phyloP scores from a whole-genome alignment of 1,139 yeast species.

The Torulaspora globosa region DNA sequence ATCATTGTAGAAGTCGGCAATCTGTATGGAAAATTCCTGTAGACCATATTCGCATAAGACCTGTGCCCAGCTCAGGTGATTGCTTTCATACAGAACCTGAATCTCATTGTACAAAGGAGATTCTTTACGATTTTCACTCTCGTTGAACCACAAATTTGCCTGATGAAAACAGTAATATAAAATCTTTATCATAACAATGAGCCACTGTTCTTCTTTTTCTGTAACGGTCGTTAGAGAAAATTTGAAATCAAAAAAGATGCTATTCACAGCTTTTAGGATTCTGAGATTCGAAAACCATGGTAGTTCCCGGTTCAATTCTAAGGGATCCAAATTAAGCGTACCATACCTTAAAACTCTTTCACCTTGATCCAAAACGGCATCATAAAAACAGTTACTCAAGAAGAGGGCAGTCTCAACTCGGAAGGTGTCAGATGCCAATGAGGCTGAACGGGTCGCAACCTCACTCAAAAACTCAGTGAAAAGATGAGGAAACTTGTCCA shows the following conservation, averaged over 20 bases:
- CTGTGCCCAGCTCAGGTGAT: constrained; percentile 49
- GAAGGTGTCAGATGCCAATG: constrained; percentile 29
- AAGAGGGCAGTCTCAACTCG: constrained; percentile 38
- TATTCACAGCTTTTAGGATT: constrained; percentile 29
- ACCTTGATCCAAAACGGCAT: constrained; percentile 41
- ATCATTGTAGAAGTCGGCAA: constrained; percentile 66
- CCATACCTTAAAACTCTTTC: constrained; percentile 42
- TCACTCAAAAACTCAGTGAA: constrained; percentile 40
- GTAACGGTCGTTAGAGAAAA: constrained; percentile 15
- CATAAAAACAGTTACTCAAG: constrained; percentile 42
- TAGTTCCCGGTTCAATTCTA: constrained; percentile 29
- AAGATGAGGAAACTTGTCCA: constrained; percentile 40
- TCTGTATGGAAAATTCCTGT: constrained; percentile 51
- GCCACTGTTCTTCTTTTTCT: constrained; percentile 18
- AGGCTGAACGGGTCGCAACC: constrained; percentile 16
- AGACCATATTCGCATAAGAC: constrained; percentile 48
- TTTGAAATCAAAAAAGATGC: constrained; percentile 32
- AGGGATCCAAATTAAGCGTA: constrained; percentile 27
- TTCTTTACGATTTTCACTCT: constrained; percentile 24
- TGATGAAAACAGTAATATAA: constrained; percentile 39
- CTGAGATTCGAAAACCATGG: constrained; percentile 39
- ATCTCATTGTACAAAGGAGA: constrained; percentile 22
- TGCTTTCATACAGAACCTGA: constrained; percentile 28
- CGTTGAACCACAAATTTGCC: constrained; percentile 34
- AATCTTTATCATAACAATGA: constrained; percentile 36